Evolutionary conservation across 2,329 filamentous ascomycete genomes (phyloP).

Genomic region (Diaporthe sp.): DNA sequence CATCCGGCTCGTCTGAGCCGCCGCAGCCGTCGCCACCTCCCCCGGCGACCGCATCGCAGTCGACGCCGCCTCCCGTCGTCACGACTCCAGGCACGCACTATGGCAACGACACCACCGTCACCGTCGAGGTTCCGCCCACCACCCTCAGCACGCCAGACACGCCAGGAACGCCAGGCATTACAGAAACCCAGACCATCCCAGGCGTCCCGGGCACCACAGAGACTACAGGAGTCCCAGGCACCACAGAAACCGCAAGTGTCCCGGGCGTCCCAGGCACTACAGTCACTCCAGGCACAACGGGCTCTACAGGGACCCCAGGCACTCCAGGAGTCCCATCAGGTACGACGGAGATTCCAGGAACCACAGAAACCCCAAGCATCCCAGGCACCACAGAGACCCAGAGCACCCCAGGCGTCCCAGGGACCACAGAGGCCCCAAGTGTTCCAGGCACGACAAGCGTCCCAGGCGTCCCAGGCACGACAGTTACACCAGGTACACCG

Average conservation of each 20-base stretch:
- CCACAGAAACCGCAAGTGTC: background rate
- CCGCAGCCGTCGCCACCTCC: conserved; percentile 3
- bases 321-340: background rate
- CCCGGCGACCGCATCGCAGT: background rate
- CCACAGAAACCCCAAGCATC: no score
- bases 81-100: background rate
- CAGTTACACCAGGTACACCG: background rate
- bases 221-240: background rate
- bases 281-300: background rate
- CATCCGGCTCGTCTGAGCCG: background rate
- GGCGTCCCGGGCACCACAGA: background rate
- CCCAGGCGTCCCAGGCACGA: background rate
- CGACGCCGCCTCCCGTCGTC: background rate
- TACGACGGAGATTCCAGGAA: background rate
- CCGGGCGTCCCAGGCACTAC: background rate
- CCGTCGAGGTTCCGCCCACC: background rate
- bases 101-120: background rate
- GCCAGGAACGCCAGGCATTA: background rate
- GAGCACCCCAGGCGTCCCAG: background rate
- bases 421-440: no score
- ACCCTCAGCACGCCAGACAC: background rate
- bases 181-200: background rate
- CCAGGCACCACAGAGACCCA: background rate
- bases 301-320: background rate
- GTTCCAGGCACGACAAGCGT: background rate